Evolutionary conservation across 2,329 filamentous ascomycete genomes (phyloP).

Genomic region (Zymoseptoria tritici): DNA sequence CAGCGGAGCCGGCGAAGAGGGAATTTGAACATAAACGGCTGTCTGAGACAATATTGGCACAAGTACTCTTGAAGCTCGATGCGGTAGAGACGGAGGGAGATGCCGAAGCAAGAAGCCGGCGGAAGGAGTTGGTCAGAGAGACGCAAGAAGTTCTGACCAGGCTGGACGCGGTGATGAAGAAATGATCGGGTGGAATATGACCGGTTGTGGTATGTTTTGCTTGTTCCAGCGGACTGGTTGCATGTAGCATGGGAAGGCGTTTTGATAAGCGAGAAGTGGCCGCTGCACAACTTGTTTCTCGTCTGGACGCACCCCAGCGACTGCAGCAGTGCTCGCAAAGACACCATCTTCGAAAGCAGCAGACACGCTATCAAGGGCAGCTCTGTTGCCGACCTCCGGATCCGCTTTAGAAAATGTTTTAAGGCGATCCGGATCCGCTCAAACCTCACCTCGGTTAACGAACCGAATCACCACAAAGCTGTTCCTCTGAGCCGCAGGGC

Average conservation of each 20-base stretch:
- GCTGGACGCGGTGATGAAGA: conserved; percentile 47
- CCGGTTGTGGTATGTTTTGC: background rate
- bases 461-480: background rate
- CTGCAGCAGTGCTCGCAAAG: background rate
- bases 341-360: background rate
- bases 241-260: background rate
- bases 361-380: background rate
- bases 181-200: background rate
- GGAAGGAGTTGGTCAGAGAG: conserved; percentile 67
- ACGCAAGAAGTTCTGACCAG: conserved; percentile 60
- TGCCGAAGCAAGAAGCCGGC: conserved; percentile 52
- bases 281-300: background rate
- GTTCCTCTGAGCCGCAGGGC: background rate
- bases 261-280: background rate
- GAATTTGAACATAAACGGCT: conserved; percentile 68
- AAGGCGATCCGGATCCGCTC: background rate
- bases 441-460: background rate
- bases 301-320: background rate
- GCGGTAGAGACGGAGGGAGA: conserved; percentile 67
- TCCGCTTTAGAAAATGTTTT: background rate
- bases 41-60: conserved; percentile 67
- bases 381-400: background rate
- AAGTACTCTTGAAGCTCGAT: conserved; percentile 70
- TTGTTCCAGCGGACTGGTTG: background rate
- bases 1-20: conserved; percentile 58